Percentiles rank a stretch among this genome's conserved stretches.
Evolutionary conservation across 2,329 filamentous ascomycete species (phyloP).

Genomic region (Cercospora sp.): DNA sequence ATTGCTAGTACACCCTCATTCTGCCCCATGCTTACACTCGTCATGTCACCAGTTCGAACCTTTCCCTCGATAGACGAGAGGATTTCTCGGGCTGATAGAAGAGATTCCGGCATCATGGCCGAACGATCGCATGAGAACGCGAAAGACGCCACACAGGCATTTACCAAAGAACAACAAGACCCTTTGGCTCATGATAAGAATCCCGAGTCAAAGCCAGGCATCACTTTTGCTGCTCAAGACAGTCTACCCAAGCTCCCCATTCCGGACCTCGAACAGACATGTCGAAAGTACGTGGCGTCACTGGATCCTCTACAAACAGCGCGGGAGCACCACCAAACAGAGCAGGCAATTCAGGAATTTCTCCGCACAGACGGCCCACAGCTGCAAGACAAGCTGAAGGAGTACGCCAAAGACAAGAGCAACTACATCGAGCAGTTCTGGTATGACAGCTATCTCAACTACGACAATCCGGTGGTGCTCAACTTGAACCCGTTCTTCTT

Average conservation of each 20-base stretch:
- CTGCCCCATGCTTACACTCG: slow-evolving; percentile 44
- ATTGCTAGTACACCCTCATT: slow-evolving; percentile 55
- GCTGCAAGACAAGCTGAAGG: slow-evolving; percentile 84
- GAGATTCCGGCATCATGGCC: slow-evolving; percentile 43
- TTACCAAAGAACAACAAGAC: slow-evolving; percentile 49
- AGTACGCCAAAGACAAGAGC: slow-evolving; percentile 84
- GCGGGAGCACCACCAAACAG: slow-evolving; percentile 81
- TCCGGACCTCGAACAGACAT: slow-evolving; percentile 77
- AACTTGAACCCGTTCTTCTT: slow-evolving; percentile 98
- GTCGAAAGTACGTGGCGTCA: slow-evolving; percentile 75
- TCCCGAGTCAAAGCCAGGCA: slow-evolving; percentile 64
- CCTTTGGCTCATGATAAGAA: slow-evolving; percentile 53
- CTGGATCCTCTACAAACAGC: slow-evolving; percentile 77
- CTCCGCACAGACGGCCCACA: slow-evolving; percentile 76
- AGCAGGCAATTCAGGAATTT: slow-evolving; percentile 79
- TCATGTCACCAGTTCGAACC: slow-evolving; percentile 57
- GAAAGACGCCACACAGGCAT: slow-evolving; percentile 56
- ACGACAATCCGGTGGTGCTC: slow-evolving; percentile 93
- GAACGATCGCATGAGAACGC: slow-evolving; percentile 53
- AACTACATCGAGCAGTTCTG: slow-evolving; percentile 99
- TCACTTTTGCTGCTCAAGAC: slow-evolving; percentile 89
- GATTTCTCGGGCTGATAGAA: slow-evolving; percentile 24
- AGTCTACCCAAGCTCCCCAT: slow-evolving; percentile 89
- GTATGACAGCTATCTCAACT: slow-evolving; percentile 99
- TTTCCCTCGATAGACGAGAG: slow-evolving; percentile 35